Evolutionary conservation across 805 yeast genomes (phyloP).

Genomic region (Schwanniomyces yamadae): DNA sequence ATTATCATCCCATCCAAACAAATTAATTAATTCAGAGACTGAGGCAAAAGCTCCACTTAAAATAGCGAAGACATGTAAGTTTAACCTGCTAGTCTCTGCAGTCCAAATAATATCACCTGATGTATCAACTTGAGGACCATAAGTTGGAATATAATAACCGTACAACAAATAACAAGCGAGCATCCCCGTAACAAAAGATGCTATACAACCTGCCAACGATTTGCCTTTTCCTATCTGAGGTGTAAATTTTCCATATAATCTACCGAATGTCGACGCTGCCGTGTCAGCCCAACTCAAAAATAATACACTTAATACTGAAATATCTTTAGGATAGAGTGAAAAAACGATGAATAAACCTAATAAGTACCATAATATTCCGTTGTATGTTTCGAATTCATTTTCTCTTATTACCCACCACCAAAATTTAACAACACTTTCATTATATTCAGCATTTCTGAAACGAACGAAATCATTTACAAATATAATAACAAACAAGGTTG

Average conservation of each 20-base stretch:
- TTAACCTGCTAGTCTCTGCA: constrained; percentile 56
- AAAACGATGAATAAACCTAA: constrained; percentile 77
- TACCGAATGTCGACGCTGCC: constrained; percentile 92
- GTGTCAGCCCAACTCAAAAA: constrained; percentile 96
- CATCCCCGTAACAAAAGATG: constrained; percentile 77
- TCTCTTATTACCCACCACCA: constrained; percentile 87
- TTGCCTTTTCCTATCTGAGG: constrained; percentile 74
- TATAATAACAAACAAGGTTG: constrained; percentile 53
- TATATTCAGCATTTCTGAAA: constrained; percentile 59
- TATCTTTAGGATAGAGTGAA: constrained; percentile 71
- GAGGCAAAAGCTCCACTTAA: constrained; percentile 82
- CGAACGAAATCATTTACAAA: constrained; percentile 67
- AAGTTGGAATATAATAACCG: constrained; percentile 68
- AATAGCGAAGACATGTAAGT: constrained; percentile 52
- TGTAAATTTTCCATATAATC: constrained; percentile 80
- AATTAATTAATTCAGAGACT: constrained; percentile 77
- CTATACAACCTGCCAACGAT: constrained; percentile 86
- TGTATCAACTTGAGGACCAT: constrained; percentile 46
- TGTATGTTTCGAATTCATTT: constrained; percentile 64
- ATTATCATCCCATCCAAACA: constrained; percentile 83
- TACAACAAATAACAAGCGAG: constrained; percentile 66
- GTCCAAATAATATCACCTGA: constrained; percentile 67
- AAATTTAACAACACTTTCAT: constrained; percentile 59
- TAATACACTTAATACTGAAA: constrained; percentile 70
- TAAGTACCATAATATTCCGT: constrained; percentile 88